A percentile compares a stretch with the other conserved stretches of the same genome.
Conservation (phyloP, 1,284 basidiomycete genomes). For the Ustilago trichophora region DNA sequence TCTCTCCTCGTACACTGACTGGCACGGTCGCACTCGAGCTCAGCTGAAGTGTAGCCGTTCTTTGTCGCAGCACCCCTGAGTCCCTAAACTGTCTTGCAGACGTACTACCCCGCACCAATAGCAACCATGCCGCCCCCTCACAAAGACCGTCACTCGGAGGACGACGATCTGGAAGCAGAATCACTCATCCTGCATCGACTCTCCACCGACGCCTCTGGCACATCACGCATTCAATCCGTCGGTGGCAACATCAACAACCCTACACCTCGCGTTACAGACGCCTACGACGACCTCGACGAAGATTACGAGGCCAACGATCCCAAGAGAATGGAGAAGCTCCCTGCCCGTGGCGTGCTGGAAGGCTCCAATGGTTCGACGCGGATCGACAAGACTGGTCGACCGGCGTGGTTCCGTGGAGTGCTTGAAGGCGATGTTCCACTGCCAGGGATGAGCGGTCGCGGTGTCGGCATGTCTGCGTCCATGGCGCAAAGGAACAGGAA, state of each 20-base stretch:
- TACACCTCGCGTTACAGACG: conserved; percentile 30
- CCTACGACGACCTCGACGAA: conserved; percentile 43
- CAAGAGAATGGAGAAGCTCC: conserved; percentile 25
- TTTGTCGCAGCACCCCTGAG: no score
- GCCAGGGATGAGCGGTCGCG: conserved; percentile 24
- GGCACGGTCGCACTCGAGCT: no score
- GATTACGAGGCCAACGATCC: conserved; percentile 25
- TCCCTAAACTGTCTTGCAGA: no score
- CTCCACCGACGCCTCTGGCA: conserved; percentile 34
- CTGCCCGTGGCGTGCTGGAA: conserved; percentile 30
- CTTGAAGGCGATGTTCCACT: conserved; percentile 32
- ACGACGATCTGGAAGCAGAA: conserved; percentile 47
- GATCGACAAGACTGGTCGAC: conserved; percentile 57
- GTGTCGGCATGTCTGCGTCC: conserved; percentile 35
- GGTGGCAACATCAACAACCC: conserved; percentile 3
- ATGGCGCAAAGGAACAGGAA: conserved; percentile 26
- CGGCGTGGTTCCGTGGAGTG: conserved; percentile 49
- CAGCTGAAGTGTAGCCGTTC: no score
- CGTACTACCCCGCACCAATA: no score
- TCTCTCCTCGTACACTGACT: no score
- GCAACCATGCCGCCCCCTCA: neutral
- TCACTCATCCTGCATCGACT: conserved; percentile 46
- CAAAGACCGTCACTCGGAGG: conserved; percentile 30
- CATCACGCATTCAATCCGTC: conserved; percentile 20
- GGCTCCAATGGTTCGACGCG: conserved; percentile 33